Conservation (phyloP, 75 land plant genomes). For the Cunninghamia lanceolata region DNA sequence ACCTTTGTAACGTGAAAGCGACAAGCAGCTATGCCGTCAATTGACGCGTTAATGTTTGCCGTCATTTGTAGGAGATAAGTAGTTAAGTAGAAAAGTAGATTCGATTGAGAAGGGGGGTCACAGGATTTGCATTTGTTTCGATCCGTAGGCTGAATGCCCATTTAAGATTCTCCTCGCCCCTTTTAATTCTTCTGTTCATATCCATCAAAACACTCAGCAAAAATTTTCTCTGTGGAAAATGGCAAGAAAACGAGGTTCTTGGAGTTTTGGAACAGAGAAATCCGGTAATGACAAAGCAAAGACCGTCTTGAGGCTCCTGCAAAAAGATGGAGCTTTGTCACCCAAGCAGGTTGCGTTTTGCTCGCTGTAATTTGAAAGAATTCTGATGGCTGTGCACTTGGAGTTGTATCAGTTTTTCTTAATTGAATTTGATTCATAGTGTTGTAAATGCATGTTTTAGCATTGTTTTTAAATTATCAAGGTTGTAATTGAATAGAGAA, state of each 20-base stretch:
- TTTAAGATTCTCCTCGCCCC: no score
- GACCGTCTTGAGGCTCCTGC: slow-evolving; percentile 17
- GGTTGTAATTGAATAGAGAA: neutral
- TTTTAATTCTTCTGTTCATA: no score
- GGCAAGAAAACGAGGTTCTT: slow-evolving; percentile 2
- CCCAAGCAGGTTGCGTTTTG: slow-evolving; percentile 24
- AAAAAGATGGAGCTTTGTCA: slow-evolving; percentile 21
- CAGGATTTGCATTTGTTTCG: no score
- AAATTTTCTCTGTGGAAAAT: neutral
- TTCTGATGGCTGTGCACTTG: neutral
- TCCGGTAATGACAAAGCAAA: slow-evolving; percentile 15
- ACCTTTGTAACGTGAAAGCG: no score
- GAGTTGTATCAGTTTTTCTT: neutral
- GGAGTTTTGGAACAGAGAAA: slow-evolving; percentile 2
- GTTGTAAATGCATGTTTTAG: neutral
- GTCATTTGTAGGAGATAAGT: no score
- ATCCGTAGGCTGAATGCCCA: no score
- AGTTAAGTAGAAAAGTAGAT: no score
- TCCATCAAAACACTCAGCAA: no score
- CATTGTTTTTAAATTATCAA: neutral
- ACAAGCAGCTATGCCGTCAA: no score
- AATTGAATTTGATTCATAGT: neutral
- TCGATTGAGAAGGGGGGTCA: no score
- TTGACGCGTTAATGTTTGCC: no score
- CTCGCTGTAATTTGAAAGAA: neutral